Percentiles rank a stretch among this genome's conserved stretches.
Conservation (phyloP, 108 stramenopile genomes). For the Ochromonas danica region DNA sequence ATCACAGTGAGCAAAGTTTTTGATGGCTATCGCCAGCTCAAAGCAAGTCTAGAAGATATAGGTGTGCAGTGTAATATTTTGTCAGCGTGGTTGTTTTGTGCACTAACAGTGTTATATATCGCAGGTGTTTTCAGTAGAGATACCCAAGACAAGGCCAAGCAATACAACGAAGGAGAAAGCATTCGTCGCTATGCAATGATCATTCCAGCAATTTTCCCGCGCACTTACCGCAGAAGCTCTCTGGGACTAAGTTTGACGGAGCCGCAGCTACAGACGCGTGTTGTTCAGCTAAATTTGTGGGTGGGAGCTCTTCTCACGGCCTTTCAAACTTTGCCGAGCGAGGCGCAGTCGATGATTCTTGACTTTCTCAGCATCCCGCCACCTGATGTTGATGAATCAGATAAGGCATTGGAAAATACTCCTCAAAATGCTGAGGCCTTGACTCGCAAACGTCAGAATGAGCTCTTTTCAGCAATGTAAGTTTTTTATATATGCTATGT, state of each 20-base stretch:
- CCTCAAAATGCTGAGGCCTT: too few species aligned
- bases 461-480: too few species aligned
- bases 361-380: background rate
- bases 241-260: conserved; percentile 1
- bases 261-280: conserved; percentile 3
- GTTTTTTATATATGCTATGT: too few species aligned
- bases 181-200: background rate
- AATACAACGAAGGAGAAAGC: too few species aligned
- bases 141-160: background rate
- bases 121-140: too few species aligned
- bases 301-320: background rate
- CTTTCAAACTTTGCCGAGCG: background rate
- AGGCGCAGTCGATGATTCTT: background rate
- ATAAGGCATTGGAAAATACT: too few species aligned
- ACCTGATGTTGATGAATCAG: too few species aligned
- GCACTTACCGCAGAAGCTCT: background rate
- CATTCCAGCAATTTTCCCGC: background rate
- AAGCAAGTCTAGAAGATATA: background rate
- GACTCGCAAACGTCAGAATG: too few species aligned
- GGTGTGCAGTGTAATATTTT: background rate
- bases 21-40: background rate
- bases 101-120: too few species aligned
- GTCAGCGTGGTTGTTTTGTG: too few species aligned
- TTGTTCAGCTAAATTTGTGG: background rate
- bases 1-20: conserved; percentile 2